These are phyloP conservation scores for Austroboletus festivus DNA, from an alignment of 768 basidiomycete genomes.

Conservation along the genomic window DNA sequence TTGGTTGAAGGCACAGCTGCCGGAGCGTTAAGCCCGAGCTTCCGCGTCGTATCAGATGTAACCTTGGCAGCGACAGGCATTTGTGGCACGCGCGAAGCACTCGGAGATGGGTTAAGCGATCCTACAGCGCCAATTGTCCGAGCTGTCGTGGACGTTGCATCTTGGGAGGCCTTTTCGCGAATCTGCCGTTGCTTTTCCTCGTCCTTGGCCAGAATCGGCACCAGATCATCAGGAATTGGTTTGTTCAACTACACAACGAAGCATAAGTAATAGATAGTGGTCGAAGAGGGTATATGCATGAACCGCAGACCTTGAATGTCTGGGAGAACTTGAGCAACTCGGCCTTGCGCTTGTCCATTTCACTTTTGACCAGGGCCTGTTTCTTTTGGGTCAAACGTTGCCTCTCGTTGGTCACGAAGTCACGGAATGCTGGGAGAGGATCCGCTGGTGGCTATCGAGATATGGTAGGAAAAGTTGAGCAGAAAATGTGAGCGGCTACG, in stretches of 20 bases:
- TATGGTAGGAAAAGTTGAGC: slow-evolving; percentile 2
- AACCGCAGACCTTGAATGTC: slow-evolving; percentile 78
- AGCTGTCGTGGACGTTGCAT: slow-evolving; percentile 63
- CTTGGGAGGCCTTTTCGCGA: slow-evolving; percentile 68
- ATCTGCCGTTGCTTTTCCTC: slow-evolving; percentile 86
- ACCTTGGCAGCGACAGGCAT: slow-evolving; percentile 30
- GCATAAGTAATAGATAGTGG: not conserved
- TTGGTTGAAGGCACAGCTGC: slow-evolving; percentile 26
- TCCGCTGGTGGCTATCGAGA: slow-evolving; percentile 60
- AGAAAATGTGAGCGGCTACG: slow-evolving; percentile 7
- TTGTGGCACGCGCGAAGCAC: slow-evolving; percentile 43
- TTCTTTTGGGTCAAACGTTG: slow-evolving; percentile 88
- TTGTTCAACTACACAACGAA: slow-evolving; percentile 68
- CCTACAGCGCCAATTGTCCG: slow-evolving; percentile 63
- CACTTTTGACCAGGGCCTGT: slow-evolving; percentile 83
- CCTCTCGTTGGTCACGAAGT: slow-evolving; percentile 90
- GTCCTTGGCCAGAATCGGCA: slow-evolving; percentile 90
- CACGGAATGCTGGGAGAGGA: slow-evolving; percentile 80
- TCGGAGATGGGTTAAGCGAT: slow-evolving; percentile 40
- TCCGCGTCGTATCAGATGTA: slow-evolving; percentile 27
- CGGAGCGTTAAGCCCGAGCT: slow-evolving; percentile 24
- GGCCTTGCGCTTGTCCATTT: slow-evolving; percentile 92
- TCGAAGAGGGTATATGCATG: not conserved
- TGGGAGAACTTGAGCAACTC: slow-evolving; percentile 92
- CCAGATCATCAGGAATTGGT: slow-evolving; percentile 92